Evolutionary conservation across 2,329 filamentous ascomycete species (phyloP).

Genomic region (Raffaelea albimanens): DNA sequence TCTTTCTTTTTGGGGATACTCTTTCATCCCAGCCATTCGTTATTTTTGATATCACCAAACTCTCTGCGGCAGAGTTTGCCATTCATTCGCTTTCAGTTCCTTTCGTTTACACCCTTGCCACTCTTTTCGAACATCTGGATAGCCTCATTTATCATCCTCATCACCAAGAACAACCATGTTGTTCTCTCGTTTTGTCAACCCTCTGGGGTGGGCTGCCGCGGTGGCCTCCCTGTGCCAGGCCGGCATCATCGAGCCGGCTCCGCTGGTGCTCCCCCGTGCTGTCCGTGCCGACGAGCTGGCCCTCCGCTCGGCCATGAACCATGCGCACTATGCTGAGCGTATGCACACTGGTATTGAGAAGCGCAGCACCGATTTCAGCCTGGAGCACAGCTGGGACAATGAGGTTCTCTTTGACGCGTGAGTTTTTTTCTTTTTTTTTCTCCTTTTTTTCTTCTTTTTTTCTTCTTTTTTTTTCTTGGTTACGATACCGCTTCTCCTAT

Average conservation of each 20-base stretch:
- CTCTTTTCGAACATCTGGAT: not conserved
- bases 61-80: too few species aligned
- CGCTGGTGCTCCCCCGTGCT: slow-evolving; percentile 3
- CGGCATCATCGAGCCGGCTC: slow-evolving; percentile 4
- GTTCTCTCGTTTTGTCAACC: not conserved
- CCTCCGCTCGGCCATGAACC: slow-evolving; percentile 10
- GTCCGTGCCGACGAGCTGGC: slow-evolving; percentile 4
- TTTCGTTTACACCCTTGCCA: too few species aligned
- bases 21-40: too few species aligned
- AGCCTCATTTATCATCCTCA: not conserved
- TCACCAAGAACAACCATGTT: not conserved
- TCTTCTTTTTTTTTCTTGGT: not conserved
- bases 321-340: slow-evolving; percentile 4
- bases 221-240: slow-evolving; percentile 6
- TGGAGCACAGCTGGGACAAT: slow-evolving; percentile 12
- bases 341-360: slow-evolving; percentile 12
- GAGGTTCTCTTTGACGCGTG: slow-evolving; percentile 13
- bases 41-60: too few species aligned
- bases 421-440: not conserved
- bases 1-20: too few species aligned
- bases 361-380: slow-evolving; percentile 10
- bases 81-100: too few species aligned
- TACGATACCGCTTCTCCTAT: not conserved
- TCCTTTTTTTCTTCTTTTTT: not conserved
- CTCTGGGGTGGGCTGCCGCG: slow-evolving; percentile 6